A percentile compares a stretch with the other conserved stretches of the same genome.
phyloP scores from a whole-genome alignment of 116 monocot genomes.

The Phalaenopsis hybrid region DNA sequence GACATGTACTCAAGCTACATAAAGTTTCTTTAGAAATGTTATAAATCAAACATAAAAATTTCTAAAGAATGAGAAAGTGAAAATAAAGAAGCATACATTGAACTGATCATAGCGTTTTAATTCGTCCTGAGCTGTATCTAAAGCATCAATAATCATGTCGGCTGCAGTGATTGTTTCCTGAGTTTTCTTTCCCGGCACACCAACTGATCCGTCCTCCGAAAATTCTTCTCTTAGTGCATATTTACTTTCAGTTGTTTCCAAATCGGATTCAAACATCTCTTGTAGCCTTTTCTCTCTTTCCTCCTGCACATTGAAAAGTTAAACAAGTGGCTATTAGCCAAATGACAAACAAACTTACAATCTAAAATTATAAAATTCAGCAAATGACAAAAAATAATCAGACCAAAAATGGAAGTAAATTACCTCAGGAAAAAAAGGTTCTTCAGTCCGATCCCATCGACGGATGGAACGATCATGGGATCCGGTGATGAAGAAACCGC shows the following conservation, averaged over 20 bases:
- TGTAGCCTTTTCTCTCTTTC: constrained; percentile 87
- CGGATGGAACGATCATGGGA: constrained; percentile 96
- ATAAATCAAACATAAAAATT: not conserved
- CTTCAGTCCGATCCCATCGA: constrained; percentile 94
- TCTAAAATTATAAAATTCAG: not conserved
- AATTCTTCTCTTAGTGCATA: constrained; percentile 64
- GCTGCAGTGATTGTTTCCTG: constrained; percentile 68
- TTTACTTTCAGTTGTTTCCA: constrained; percentile 55
- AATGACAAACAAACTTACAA: not conserved
- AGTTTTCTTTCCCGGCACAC: constrained; percentile 70
- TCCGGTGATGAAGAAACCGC: constrained; percentile 87
- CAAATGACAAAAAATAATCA: not conserved
- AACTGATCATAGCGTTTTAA: constrained; percentile 56
- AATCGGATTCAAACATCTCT: constrained; percentile 68
- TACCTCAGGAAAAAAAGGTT: constrained; percentile 86
- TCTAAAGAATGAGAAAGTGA: not conserved
- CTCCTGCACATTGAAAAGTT: constrained; percentile 42
- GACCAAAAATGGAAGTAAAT: not conserved
- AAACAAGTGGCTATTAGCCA: not conserved
- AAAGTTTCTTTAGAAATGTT: not conserved
- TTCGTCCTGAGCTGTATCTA: constrained; percentile 78
- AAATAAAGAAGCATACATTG: constrained; percentile 37
- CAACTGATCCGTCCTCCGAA: constrained; percentile 80
- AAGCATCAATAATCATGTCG: constrained; percentile 83
- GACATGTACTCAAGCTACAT: not conserved